Conservation (phyloP, 192 early-diverging fungal genomes). For the Linnemannia exigua region DNA sequence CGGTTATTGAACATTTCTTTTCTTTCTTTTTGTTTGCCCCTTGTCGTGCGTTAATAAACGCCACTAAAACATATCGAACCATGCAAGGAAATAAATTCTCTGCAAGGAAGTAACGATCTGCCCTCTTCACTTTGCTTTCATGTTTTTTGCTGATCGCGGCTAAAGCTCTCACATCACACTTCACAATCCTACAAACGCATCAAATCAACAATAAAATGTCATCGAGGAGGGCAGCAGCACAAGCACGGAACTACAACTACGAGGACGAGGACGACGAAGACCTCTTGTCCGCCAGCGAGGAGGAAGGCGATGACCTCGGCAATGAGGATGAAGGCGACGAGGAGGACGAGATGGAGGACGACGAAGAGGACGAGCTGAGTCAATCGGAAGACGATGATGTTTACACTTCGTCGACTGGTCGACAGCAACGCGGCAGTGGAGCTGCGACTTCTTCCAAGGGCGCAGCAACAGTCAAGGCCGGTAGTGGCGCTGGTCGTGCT, state of each 20-base stretch:
- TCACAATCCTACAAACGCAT: not conserved
- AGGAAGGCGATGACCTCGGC: not conserved
- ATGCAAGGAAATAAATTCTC: not conserved
- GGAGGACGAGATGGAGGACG: constrained; percentile 23
- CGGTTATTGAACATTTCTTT: not conserved
- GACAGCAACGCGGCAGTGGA: not conserved
- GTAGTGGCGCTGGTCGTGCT: not conserved
- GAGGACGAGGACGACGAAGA: constrained; percentile 40
- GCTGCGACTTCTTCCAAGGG: not conserved
- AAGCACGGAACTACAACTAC: constrained; percentile 34
- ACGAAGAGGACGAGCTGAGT: constrained; percentile 17
- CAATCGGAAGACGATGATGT: constrained; percentile 37
- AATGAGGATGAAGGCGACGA: constrained; percentile 11
- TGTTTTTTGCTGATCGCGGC: not conserved
- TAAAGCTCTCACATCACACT: not conserved
- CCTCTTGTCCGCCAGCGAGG: not conserved
- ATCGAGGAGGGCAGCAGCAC: constrained; percentile 35
- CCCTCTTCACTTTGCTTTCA: not conserved
- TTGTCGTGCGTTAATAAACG: no score
- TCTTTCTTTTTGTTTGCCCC: not conserved
- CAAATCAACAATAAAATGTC: constrained; percentile 8
- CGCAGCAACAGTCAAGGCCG: not conserved
- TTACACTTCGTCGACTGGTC: not conserved
- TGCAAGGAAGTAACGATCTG: not conserved
- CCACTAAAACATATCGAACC: not conserved